phyloP scores from a whole-genome alignment of 2,329 filamentous ascomycete genomes.

The Alternaria conjuncta region DNA sequence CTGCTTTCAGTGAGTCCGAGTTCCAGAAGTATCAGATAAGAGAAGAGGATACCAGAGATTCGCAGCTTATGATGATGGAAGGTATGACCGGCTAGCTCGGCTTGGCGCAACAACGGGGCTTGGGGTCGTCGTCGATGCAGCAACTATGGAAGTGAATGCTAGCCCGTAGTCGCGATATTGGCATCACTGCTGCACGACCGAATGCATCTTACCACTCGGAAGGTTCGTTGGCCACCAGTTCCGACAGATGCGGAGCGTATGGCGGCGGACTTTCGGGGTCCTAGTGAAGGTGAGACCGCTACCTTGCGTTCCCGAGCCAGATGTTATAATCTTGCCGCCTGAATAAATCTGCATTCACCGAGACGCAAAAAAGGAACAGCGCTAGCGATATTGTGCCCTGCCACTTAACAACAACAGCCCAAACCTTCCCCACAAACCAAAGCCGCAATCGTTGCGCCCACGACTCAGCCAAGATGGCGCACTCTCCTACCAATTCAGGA shows the following conservation, averaged over 20 bases:
- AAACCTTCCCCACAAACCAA: background rate
- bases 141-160: background rate
- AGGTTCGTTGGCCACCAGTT: background rate
- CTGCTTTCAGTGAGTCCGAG: background rate
- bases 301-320: background rate
- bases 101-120: background rate
- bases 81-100: background rate
- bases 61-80: background rate
- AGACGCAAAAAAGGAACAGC: background rate
- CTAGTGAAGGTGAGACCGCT: background rate
- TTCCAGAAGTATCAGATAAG: background rate
- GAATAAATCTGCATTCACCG: background rate
- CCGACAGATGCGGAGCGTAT: background rate
- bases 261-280: background rate
- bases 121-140: background rate
- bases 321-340: background rate
- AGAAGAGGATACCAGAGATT: background rate
- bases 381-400: background rate
- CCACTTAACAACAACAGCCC: background rate
- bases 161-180: background rate
- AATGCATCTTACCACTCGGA: background rate
- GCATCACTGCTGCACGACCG: background rate
- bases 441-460: background rate
- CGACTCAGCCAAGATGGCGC: slow-evolving; percentile 3
- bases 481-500: slow-evolving; percentile 5